These are phyloP conservation scores for Podospora conica DNA, from an alignment of 495 filamentous ascomycete species.

Conservation along the genomic window DNA sequence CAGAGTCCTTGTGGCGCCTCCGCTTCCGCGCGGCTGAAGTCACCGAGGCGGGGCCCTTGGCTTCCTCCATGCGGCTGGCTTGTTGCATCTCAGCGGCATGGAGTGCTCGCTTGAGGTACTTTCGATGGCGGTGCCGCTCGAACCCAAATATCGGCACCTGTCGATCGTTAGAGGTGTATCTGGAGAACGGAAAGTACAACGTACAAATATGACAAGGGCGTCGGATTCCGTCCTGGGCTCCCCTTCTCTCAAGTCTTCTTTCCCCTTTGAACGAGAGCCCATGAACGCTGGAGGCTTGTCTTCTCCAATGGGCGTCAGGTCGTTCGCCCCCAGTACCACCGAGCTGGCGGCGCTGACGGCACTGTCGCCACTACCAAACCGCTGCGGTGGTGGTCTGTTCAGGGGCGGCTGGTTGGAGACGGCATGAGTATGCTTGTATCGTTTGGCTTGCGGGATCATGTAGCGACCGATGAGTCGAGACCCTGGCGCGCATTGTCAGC, in stretches of 20 bases:
- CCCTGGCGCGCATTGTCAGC: not conserved
- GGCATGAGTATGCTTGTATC: slow-evolving; percentile 12
- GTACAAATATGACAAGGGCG: slow-evolving; percentile 13
- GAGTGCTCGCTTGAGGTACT: slow-evolving; percentile 10
- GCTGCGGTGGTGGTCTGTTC: not conserved
- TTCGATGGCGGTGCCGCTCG: slow-evolving; percentile 15
- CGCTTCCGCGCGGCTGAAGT: not conserved
- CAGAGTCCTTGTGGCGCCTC: slow-evolving; percentile 1
- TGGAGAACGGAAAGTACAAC: not conserved
- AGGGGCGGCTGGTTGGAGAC: not conserved
- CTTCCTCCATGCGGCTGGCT: not conserved
- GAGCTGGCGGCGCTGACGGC: not conserved
- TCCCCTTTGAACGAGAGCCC: not conserved
- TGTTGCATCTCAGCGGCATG: slow-evolving; percentile 8
- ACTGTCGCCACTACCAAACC: slow-evolving; percentile 7
- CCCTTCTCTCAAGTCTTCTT: not conserved
- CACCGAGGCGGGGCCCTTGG: not conserved
- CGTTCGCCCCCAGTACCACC: slow-evolving; percentile 6
- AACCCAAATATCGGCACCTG: slow-evolving; percentile 17
- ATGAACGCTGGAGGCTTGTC: not conserved
- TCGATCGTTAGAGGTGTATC: not conserved
- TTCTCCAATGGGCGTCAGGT: not conserved
- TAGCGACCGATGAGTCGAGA: slow-evolving; percentile 18
- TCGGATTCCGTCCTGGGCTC: slow-evolving; percentile 1
- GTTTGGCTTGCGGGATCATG: slow-evolving; percentile 15